Evolutionary conservation across 352 stramenopile genomes (phyloP).

Genomic region (Globisporangium nagaii): DNA sequence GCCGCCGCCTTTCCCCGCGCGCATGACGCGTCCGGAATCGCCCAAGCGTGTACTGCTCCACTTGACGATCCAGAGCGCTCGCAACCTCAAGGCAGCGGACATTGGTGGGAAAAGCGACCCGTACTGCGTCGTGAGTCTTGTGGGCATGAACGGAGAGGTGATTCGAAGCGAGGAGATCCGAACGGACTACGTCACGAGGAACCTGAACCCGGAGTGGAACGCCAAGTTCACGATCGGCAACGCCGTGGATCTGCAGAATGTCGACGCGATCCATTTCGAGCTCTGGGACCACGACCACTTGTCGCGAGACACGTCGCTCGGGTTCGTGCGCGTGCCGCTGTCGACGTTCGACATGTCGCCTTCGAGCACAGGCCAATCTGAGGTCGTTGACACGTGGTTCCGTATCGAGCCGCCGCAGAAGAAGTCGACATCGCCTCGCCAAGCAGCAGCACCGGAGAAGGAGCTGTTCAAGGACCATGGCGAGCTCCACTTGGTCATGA

Average conservation of each 20-base stretch:
- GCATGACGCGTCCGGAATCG: slow-evolving; percentile 8
- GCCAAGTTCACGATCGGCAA: slow-evolving; percentile 36
- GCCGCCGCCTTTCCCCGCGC: slow-evolving; percentile 9
- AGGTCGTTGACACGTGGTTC: slow-evolving; percentile 64
- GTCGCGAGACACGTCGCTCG: slow-evolving; percentile 42
- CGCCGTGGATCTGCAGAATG: slow-evolving; percentile 39
- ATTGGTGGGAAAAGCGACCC: slow-evolving; percentile 66
- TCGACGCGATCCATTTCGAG: slow-evolving; percentile 59
- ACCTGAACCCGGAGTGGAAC: slow-evolving; percentile 56
- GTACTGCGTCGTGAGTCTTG: slow-evolving; percentile 57
- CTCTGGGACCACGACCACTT: slow-evolving; percentile 59
- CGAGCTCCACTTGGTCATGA: slow-evolving; percentile 66
- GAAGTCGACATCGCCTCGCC: slow-evolving; percentile 19
- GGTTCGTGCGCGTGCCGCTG: slow-evolving; percentile 50
- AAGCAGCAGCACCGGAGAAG: slow-evolving; percentile 30
- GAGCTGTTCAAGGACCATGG: slow-evolving; percentile 38
- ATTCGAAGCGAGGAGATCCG: slow-evolving; percentile 51
- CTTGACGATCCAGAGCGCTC: slow-evolving; percentile 45
- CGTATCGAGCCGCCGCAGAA: slow-evolving; percentile 41
- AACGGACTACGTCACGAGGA: slow-evolving; percentile 45
- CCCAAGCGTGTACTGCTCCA: slow-evolving; percentile 36
- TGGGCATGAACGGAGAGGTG: slow-evolving; percentile 50
- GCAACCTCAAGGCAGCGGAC: slow-evolving; percentile 45
- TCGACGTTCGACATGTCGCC: slow-evolving; percentile 60
- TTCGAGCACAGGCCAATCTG: slow-evolving; percentile 47